Conservation (phyloP, 1,284 basidiomycete species). For the Heimioporus punctisporus region DNA sequence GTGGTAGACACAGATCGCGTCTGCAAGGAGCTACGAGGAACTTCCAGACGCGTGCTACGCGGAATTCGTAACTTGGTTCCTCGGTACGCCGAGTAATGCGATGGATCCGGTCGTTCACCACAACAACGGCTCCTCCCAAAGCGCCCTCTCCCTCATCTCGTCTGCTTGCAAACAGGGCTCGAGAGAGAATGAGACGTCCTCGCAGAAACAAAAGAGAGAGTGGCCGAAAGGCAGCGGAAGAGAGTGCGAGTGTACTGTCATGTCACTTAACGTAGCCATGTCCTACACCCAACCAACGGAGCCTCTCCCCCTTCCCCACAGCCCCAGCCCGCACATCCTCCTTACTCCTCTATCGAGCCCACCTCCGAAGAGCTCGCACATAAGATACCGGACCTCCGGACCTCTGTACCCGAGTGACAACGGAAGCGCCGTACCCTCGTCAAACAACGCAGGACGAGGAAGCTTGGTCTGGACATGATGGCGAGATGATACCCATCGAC, state of each 20-base stretch:
- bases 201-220: conserved; percentile 76
- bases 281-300: conserved; percentile 35
- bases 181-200: conserved; percentile 70
- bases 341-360: conserved; percentile 42
- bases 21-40: conserved; percentile 63
- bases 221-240: conserved; percentile 75
- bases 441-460: conserved; percentile 76
- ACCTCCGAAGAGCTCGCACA: conserved; percentile 61
- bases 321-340: conserved; percentile 28
- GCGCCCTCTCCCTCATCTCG: conserved; percentile 28
- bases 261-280: conserved; percentile 43
- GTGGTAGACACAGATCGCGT: no score
- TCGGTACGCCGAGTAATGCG: conserved; percentile 73
- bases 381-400: conserved; percentile 67
- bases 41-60: conserved; percentile 94
- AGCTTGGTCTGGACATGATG: conserved; percentile 74
- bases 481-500: conserved; percentile 61
- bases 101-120: conserved; percentile 38
- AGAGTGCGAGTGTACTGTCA: conserved; percentile 73
- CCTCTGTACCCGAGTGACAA: conserved; percentile 75
- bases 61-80: conserved; percentile 84
- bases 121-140: conserved; percentile 30
- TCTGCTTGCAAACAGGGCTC: conserved; percentile 51
- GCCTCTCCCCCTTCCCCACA: conserved; percentile 31
- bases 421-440: conserved; percentile 76